A percentile compares a stretch with the other conserved stretches of the same genome.
Conservation (phyloP, 2,329 filamentous ascomycete genomes). For the Zymoseptoria tritici region DNA sequence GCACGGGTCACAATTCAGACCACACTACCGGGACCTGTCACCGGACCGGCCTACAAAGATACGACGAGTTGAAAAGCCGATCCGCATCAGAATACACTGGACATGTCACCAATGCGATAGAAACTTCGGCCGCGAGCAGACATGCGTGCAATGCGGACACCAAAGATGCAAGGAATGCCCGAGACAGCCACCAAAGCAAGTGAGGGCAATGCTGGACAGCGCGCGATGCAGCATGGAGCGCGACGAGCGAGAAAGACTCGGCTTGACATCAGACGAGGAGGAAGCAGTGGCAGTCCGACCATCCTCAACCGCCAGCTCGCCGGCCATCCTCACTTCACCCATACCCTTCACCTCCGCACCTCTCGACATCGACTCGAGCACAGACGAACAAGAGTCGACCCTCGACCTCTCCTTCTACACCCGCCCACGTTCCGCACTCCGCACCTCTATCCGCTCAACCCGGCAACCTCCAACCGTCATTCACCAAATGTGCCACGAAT, state of each 20-base stretch:
- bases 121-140: slow-evolving; percentile 63
- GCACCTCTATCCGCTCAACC: neutral
- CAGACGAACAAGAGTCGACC: neutral
- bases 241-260: neutral
- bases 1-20: slow-evolving; percentile 18
- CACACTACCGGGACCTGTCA: slow-evolving; percentile 7
- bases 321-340: neutral
- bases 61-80: slow-evolving; percentile 48
- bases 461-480: neutral
- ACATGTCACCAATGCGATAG: slow-evolving; percentile 76
- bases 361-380: neutral
- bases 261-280: neutral
- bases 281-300: slow-evolving; percentile 8
- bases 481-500: neutral
- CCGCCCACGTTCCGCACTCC: neutral
- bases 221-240: slow-evolving; percentile 41
- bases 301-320: neutral
- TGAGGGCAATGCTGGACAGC: slow-evolving; percentile 45
- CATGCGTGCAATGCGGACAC: slow-evolving; percentile 72
- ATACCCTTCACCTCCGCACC: neutral
- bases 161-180: slow-evolving; percentile 72
- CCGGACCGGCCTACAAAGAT: slow-evolving; percentile 21
- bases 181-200: slow-evolving; percentile 62
- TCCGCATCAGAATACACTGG: slow-evolving; percentile 69
- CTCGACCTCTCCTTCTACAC: neutral